phyloP scores from a whole-genome alignment of 148 eudicot species.

The Camellia granthamiana region DNA sequence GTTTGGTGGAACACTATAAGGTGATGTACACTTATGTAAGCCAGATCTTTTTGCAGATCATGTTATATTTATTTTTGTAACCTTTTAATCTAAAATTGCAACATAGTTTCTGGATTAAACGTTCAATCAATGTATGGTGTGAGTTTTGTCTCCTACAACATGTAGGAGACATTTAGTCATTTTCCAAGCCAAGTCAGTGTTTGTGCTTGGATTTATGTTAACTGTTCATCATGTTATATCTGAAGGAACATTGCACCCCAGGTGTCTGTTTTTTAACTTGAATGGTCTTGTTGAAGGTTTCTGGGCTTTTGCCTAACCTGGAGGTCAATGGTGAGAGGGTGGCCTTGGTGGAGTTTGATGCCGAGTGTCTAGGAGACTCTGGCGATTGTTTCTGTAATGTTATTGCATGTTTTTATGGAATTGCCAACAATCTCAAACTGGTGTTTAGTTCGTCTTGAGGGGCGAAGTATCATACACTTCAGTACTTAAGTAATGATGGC shows the following conservation, averaged over 20 bases:
- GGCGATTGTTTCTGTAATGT: slow-evolving; percentile 88
- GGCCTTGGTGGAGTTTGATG: slow-evolving; percentile 89
- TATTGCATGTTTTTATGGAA: slow-evolving; percentile 87
- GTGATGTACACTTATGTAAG: too few relatives aligned
- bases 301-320: slow-evolving; percentile 96
- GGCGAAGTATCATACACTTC: slow-evolving; percentile 72
- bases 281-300: slow-evolving; percentile 98
- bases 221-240: slow-evolving; percentile 24
- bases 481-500: slow-evolving; percentile 91
- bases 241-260: slow-evolving; percentile 46
- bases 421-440: slow-evolving; percentile 89
- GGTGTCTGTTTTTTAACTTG: slow-evolving; percentile 66
- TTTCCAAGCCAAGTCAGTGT: slow-evolving; percentile 10
- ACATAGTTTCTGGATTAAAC: not conserved
- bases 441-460: slow-evolving; percentile 94
- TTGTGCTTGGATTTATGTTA: slow-evolving; percentile 23
- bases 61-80: not conserved
- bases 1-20: not conserved
- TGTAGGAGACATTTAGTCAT: slow-evolving; percentile 10
- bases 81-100: not conserved
- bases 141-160: not conserved
- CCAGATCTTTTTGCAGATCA: too few relatives aligned
- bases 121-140: not conserved
- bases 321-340: slow-evolving; percentile 90
- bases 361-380: slow-evolving; percentile 82